These are phyloP conservation scores for Lunularia cruciata DNA, from an alignment of 225 moss, liverwort and hornwort species.

Conservation along the genomic window DNA sequence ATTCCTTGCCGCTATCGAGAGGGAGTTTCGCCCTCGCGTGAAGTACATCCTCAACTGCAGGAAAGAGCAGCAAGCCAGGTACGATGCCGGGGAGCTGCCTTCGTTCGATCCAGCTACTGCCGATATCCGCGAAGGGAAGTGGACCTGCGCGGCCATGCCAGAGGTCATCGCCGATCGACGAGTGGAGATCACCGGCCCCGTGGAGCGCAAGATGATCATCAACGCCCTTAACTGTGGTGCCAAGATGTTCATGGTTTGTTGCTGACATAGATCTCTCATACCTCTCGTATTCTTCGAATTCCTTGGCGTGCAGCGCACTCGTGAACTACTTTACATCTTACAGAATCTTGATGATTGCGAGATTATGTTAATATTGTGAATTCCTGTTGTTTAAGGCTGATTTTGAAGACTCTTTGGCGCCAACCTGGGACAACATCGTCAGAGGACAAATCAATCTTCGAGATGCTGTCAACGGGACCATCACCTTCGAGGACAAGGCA, in stretches of 20 bases:
- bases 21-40: constrained; percentile 67
- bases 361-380: too few relatives aligned
- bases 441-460: constrained; percentile 58
- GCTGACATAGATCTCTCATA: too few relatives aligned
- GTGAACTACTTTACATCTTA: too few relatives aligned
- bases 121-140: constrained; percentile 55
- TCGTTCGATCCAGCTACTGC: constrained; percentile 59
- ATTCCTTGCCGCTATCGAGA: constrained; percentile 66
- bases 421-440: constrained; percentile 77
- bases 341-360: too few relatives aligned
- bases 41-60: constrained; percentile 62
- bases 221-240: constrained; percentile 84
- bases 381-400: too few relatives aligned
- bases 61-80: constrained; percentile 72
- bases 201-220: constrained; percentile 82
- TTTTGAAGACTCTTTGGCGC: constrained; percentile 75
- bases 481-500: constrained; percentile 56
- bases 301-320: too few relatives aligned
- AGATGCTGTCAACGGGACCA: constrained; percentile 56
- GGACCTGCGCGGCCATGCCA: constrained; percentile 58
- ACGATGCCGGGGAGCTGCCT: constrained; percentile 73
- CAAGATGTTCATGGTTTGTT: constrained; percentile 75
- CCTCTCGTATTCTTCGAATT: too few relatives aligned
- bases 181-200: constrained; percentile 84
- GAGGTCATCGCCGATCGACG: constrained; percentile 65